Conservation (phyloP, 805 yeast species). For the Candida nitratophila region DNA sequence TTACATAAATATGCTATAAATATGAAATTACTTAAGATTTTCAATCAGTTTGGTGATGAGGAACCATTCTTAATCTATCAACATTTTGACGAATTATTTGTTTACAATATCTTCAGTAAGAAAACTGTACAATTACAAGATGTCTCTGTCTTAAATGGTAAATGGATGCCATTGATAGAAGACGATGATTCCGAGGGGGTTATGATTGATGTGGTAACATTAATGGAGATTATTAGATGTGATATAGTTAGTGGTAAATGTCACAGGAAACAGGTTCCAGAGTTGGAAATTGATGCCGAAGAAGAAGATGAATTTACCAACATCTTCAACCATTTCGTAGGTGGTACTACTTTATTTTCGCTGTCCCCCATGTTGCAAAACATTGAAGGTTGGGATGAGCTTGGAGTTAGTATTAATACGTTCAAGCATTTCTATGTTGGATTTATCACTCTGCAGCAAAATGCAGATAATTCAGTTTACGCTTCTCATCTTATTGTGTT, state of each 20-base stretch:
- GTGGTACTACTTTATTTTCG: not conserved
- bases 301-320: not conserved
- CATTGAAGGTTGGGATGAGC: not conserved
- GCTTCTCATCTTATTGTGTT: not conserved
- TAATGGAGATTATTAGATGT: not conserved
- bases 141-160: not conserved
- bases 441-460: not conserved
- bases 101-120: not conserved
- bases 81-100: not conserved
- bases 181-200: not conserved
- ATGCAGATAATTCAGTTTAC: not conserved
- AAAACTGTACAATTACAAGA: not conserved
- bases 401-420: not conserved
- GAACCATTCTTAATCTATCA: conserved; percentile 2
- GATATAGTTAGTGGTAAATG: conserved; percentile 1
- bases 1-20: not conserved
- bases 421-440: conserved; percentile 1
- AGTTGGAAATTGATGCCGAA: no score
- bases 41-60: conserved; percentile 3
- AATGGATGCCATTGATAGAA: not conserved
- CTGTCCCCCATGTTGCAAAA: not conserved
- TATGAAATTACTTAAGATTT: not conserved
- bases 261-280: no score
- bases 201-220: not conserved
- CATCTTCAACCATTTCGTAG: not conserved